Evolutionary conservation across 768 basidiomycete genomes (phyloP), one percentile per base, ranked within the genome.

Genomic region (Multifurca ochricompacta): DNA sequence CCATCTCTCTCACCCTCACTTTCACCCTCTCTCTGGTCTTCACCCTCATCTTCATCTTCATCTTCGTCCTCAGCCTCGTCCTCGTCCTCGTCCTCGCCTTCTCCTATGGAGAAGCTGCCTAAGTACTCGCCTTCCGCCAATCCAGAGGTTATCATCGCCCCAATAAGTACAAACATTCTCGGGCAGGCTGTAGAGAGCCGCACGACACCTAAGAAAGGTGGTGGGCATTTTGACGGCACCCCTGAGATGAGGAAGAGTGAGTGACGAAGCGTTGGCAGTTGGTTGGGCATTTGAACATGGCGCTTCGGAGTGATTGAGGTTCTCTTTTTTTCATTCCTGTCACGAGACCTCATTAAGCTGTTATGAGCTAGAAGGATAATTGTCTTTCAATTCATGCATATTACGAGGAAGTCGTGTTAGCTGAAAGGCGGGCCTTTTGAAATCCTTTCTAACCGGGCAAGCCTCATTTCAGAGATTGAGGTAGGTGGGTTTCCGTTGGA

Each of bases 181-280:
- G 56, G 56, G 16, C 50, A 48, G 27, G 41, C 21, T 19, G 45
- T 57, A 4, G 56, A 21, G 55, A 52, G 19, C 34, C 56, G 56
- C 28, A 52, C 51, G 3, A 47, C 51, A 19, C 56, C 56, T 21
- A 52, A 52, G 56, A 57, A 48, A 28, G 51, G 45, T 16, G 45
- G 45, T 6, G 44, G 18, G 3, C 21, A 19, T 25, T 39, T 21
- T 51, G 27, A 19, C 16, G 13, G 13, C 4, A n/a, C 16, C 6
- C n/a, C 5, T 16, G 27, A 42, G 21, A 25, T 13, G 18, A 45
- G 5, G 35, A 51, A 21, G 43, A 35, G 32, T 56, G 39, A 52
- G 3, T 25, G 18, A 14, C n/a, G n/a, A n/a, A n/a, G n/a, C n/a
- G n/a, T n/a, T n/a, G n/a, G n/a, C n/a, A n/a, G n/a, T n/a, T n/a